Percentiles rank a stretch among this genome's conserved stretches.
These are phyloP conservation scores for Coemansia sp. DNA, from an alignment of 192 early-diverging fungal genomes.

Conservation along the genomic window DNA sequence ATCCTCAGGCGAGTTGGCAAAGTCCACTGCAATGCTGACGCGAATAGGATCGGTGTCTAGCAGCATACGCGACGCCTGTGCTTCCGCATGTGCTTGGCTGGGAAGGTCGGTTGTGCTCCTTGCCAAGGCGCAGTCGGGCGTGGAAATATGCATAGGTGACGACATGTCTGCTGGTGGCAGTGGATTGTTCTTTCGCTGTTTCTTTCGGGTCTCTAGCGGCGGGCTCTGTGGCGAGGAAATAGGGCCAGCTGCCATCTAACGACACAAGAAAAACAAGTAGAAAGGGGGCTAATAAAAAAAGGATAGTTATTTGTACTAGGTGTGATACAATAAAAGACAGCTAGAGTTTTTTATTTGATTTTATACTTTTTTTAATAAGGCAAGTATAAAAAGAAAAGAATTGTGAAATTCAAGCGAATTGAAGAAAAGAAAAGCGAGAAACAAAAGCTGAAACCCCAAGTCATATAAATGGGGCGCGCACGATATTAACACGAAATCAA, in stretches of 20 bases:
- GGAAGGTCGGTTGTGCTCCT: slow-evolving; percentile 20
- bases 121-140: slow-evolving; percentile 21
- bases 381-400: no score
- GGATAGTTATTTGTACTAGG: not conserved
- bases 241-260: not conserved
- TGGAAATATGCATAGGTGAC: slow-evolving; percentile 48
- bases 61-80: slow-evolving; percentile 16
- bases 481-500: no score
- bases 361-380: no score
- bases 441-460: no score
- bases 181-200: slow-evolving; percentile 12
- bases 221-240: not conserved
- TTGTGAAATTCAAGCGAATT: no score
- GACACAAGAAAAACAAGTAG: not conserved
- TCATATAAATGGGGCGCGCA: no score
- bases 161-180: not conserved
- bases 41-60: slow-evolving; percentile 36
- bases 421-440: no score
- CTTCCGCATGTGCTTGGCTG: slow-evolving; percentile 19
- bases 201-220: slow-evolving; percentile 16
- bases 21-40: slow-evolving; percentile 28
- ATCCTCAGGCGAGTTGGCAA: slow-evolving; percentile 30
- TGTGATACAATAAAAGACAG: no score
- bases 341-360: no score
- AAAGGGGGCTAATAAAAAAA: no score